A percentile compares a stretch with the other conserved stretches of the same genome.
Evolutionary conservation across 768 basidiomycete genomes (phyloP).

Genomic region (Megacollybia marginata): DNA sequence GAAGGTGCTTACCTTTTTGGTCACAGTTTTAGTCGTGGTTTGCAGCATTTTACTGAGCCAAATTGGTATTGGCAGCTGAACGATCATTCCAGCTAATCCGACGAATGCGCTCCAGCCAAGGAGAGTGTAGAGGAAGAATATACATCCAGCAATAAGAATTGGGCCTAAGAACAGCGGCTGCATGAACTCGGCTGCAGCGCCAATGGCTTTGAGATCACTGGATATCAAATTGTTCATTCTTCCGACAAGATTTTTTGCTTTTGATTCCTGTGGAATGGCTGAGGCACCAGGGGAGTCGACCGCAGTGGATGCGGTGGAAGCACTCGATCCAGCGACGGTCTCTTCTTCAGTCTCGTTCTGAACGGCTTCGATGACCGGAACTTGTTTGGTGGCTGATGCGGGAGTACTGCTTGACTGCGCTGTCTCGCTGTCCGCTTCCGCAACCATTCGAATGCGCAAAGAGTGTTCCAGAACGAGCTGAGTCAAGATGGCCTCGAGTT

Average conservation of each 20-base stretch:
- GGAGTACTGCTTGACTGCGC: slow-evolving; percentile 2
- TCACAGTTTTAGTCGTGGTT: slow-evolving; percentile 24
- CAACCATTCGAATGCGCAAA: slow-evolving; percentile 56
- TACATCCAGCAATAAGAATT: slow-evolving; percentile 12
- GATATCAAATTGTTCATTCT: slow-evolving; percentile 74
- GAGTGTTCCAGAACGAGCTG: slow-evolving; percentile 37
- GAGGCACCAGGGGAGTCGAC: neutral
- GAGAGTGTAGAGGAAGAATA: slow-evolving; percentile 21
- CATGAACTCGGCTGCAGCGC: slow-evolving; percentile 26
- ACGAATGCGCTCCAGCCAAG: slow-evolving; percentile 32
- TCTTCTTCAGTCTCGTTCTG: neutral
- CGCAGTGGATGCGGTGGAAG: slow-evolving; percentile 2
- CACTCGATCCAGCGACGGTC: neutral
- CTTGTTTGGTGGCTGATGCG: slow-evolving; percentile 7
- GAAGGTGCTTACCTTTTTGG: slow-evolving; percentile 19
- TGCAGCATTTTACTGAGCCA: slow-evolving; percentile 30
- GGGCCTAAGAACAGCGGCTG: slow-evolving; percentile 15
- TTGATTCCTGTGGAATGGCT: slow-evolving; percentile 6
- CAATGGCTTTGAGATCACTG: slow-evolving; percentile 43
- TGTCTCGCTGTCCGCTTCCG: slow-evolving; percentile 20
- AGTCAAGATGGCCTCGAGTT: slow-evolving; percentile 36
- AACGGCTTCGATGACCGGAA: slow-evolving; percentile 3
- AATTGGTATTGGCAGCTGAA: slow-evolving; percentile 35
- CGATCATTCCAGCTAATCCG: slow-evolving; percentile 34
- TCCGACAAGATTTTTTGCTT: slow-evolving; percentile 49